Conservation (phyloP, 805 yeast species). For the Lachancea nothofagi region DNA sequence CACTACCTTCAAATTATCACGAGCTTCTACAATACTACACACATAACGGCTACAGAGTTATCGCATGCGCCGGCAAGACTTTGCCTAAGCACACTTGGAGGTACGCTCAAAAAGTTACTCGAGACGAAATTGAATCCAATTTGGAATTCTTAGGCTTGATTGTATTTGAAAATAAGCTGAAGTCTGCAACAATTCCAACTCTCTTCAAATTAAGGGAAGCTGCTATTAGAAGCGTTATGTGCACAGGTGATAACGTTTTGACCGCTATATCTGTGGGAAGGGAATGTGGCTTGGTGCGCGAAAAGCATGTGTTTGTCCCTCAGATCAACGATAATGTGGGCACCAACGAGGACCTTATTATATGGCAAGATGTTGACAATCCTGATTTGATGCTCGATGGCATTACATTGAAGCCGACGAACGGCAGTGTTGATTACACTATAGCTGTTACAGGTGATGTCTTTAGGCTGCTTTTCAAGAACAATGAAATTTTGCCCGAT, state of each 20-base stretch:
- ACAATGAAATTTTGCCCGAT: conserved; percentile 30
- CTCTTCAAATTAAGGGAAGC: conserved; percentile 60
- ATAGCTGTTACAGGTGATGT: conserved; percentile 92
- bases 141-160: conserved; percentile 81
- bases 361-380: conserved; percentile 68
- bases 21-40: conserved; percentile 78
- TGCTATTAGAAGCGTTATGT: conserved; percentile 79
- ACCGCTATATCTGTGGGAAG: conserved; percentile 92
- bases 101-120: conserved; percentile 43
- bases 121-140: conserved; percentile 65
- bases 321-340: conserved; percentile 37
- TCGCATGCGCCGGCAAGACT: conserved; percentile 79
- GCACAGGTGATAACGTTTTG: conserved; percentile 93
- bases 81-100: conserved; percentile 42
- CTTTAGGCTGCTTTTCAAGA: conserved; percentile 65
- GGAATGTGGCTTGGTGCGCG: conserved; percentile 65
- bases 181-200: conserved; percentile 58
- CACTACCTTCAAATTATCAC: conserved; percentile 71
- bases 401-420: conserved; percentile 49
- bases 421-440: conserved; percentile 42
- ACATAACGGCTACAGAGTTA: conserved; percentile 89
- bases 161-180: conserved; percentile 86
- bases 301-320: conserved; percentile 58
- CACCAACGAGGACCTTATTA: conserved; percentile 29
- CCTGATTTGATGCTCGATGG: conserved; percentile 55